Conservation (phyloP, 1,139 yeast species). For the Suhomyces ambrosiae region DNA sequence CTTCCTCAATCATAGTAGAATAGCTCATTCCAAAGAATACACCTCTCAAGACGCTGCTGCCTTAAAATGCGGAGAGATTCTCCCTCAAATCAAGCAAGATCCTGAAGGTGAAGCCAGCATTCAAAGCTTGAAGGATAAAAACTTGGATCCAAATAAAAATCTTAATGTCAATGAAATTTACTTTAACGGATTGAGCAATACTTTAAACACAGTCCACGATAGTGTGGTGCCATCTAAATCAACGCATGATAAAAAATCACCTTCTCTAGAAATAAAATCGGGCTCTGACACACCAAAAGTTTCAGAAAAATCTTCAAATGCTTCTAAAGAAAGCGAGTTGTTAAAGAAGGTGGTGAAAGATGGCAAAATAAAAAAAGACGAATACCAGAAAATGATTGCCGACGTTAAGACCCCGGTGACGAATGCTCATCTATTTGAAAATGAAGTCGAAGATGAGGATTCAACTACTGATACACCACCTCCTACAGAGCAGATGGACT, state of each 20-base stretch:
- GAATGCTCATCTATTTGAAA: constrained; percentile 33
- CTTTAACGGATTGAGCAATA: constrained; percentile 36
- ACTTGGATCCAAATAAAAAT: constrained; percentile 43
- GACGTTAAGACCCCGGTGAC: constrained; percentile 28
- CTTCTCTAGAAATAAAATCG: constrained; percentile 3
- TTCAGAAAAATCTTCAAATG: background rate
- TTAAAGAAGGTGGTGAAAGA: constrained; percentile 34
- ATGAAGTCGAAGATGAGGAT: constrained; percentile 30
- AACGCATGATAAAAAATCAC: constrained; percentile 5
- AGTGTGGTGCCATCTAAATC: constrained; percentile 7
- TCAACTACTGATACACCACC: constrained; percentile 15
- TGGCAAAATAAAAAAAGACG: constrained; percentile 28
- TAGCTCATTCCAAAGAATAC: constrained; percentile 73
- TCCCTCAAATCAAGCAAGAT: constrained; percentile 63
- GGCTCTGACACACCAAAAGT: background rate
- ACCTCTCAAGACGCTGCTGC: constrained; percentile 80
- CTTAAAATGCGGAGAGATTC: constrained; percentile 61
- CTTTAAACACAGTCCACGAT: constrained; percentile 21
- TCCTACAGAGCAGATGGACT: constrained; percentile 6
- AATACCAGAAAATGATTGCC: constrained; percentile 28
- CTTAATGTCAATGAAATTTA: constrained; percentile 44
- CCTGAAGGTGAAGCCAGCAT: constrained; percentile 53
- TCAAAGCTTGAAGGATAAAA: constrained; percentile 41
- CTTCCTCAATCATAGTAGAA: constrained; percentile 72
- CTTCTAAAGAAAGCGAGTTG: constrained; percentile 16